Percentiles rank a stretch among this genome's conserved stretches.
phyloP scores from a whole-genome alignment of 345 rosid genomes.

The Ailanthus altissimus region DNA sequence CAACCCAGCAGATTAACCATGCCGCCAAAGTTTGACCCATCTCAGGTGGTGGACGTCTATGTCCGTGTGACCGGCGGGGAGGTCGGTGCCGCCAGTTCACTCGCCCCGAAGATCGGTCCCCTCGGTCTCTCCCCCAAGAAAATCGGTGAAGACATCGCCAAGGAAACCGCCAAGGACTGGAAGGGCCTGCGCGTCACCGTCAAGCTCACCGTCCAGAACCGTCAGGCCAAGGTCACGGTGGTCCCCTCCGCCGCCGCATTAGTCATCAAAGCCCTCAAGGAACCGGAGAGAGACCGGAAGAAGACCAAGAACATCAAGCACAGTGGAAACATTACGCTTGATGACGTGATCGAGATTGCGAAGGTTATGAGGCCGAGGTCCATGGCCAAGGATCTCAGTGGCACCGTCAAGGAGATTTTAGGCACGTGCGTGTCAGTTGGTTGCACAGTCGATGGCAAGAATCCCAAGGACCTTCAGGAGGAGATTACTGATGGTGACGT shows the following conservation, averaged over 20 bases:
- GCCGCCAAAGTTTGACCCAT: constrained; percentile 62
- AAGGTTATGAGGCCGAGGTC: constrained; percentile 71
- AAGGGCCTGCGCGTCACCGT: constrained; percentile 75
- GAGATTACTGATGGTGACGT: constrained; percentile 67
- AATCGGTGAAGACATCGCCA: constrained; percentile 73
- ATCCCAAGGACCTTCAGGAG: constrained; percentile 64
- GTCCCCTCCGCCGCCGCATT: constrained; percentile 83
- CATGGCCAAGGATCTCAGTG: constrained; percentile 64
- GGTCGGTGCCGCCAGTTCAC: constrained; percentile 62
- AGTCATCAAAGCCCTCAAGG: constrained; percentile 75
- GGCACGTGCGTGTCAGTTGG: constrained; percentile 82
- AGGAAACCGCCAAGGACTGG: constrained; percentile 70
- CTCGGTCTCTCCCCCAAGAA: constrained; percentile 83
- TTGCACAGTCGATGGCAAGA: constrained; percentile 73
- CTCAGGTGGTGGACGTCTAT: constrained; percentile 54
- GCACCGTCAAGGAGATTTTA: constrained; percentile 70
- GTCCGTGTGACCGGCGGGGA: constrained; percentile 64
- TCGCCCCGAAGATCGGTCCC: constrained; percentile 78
- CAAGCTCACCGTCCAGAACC: constrained; percentile 81
- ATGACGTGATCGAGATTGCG: constrained; percentile 75
- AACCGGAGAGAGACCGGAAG: constrained; percentile 81
- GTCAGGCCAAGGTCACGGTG: constrained; percentile 76
- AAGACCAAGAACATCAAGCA: constrained; percentile 78
- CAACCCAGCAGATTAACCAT: constrained; percentile 14
- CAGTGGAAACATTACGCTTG: constrained; percentile 59